phyloP scores from a whole-genome alignment of 768 basidiomycete genomes.

The Boletus sp. region DNA sequence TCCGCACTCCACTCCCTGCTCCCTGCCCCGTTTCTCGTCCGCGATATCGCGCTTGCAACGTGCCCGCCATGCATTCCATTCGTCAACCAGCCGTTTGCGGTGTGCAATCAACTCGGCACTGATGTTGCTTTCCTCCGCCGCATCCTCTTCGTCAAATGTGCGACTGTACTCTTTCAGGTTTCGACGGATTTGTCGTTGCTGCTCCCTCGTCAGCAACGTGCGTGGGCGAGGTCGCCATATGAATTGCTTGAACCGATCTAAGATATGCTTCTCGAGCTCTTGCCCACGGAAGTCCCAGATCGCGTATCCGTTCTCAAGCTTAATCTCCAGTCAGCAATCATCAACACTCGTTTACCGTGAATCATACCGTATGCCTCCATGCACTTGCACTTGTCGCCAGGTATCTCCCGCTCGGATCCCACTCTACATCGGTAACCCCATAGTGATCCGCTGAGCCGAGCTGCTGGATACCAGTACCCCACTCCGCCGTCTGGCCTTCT shows the following conservation, averaged over 20 bases:
- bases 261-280: conserved; percentile 82
- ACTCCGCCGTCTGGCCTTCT: conserved; percentile 55
- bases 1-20: conserved; percentile 29
- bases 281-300: conserved; percentile 99
- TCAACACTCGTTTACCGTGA: background rate
- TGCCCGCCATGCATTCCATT: conserved; percentile 97
- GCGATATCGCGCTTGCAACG: conserved; percentile 64
- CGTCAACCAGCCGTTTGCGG: conserved; percentile 88
- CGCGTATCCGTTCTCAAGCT: conserved; percentile 96
- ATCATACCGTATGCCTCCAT: conserved; percentile 87
- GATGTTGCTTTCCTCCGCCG: conserved; percentile 90
- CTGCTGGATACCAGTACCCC: conserved; percentile 82
- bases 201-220: conserved; percentile 80
- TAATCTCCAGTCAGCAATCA: conserved; percentile 30
- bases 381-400: conserved; percentile 90
- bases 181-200: conserved; percentile 80
- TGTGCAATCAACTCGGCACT: conserved; percentile 90
- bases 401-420: conserved; percentile 96
- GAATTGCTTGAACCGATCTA: conserved; percentile 98
- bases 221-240: conserved; percentile 97
- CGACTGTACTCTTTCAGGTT: conserved; percentile 91
- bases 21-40: conserved; percentile 47
- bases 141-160: conserved; percentile 94
- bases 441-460: conserved; percentile 91
- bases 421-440: conserved; percentile 95